Evolutionary conservation across 352 stramenopile genomes (phyloP).

Genomic region (Lagenidium sp.): DNA sequence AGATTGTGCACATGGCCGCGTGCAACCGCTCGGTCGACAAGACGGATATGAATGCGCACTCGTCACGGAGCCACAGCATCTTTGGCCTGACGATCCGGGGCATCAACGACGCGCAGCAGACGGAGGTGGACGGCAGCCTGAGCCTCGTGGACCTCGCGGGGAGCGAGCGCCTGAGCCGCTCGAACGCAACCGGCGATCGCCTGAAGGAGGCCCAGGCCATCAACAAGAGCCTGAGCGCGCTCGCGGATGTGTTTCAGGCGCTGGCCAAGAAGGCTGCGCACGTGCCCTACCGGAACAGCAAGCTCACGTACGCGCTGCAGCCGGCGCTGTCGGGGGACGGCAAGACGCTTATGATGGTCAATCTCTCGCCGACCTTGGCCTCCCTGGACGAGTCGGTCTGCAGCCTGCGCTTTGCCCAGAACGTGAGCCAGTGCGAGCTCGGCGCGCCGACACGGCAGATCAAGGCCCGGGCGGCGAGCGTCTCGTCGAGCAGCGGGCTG

Average conservation of each 20-base stretch:
- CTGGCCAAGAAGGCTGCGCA: conserved; percentile 95
- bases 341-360: conserved; percentile 99
- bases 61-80: conserved; percentile 96
- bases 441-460: conserved; percentile 90
- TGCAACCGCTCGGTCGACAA: conserved; percentile 93
- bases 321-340: conserved; percentile 97
- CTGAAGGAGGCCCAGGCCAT: conserved; percentile 98
- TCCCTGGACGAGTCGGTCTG: conserved; percentile 97
- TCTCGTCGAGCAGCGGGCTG: no score
- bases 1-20: conserved; percentile 85
- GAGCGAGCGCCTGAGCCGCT: conserved; percentile 95
- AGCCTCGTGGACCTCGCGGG: conserved; percentile 93
- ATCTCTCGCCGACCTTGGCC: conserved; percentile 93
- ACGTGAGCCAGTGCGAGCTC: conserved; percentile 97
- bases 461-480: conserved; percentile 38
- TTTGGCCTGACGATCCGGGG: conserved; percentile 94
- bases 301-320: conserved; percentile 99
- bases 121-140: conserved; percentile 88
- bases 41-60: conserved; percentile 99
- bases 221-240: conserved; percentile 98
- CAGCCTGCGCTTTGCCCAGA: conserved; percentile 96
- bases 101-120: conserved; percentile 83
- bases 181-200: conserved; percentile 82
- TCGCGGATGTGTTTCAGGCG: conserved; percentile 98
- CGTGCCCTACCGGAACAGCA: conserved; percentile 98